Evolutionary conservation across 805 yeast species (phyloP), one percentile per base, ranked within the genome.

Genomic region (Yamadazyma philogaea): DNA sequence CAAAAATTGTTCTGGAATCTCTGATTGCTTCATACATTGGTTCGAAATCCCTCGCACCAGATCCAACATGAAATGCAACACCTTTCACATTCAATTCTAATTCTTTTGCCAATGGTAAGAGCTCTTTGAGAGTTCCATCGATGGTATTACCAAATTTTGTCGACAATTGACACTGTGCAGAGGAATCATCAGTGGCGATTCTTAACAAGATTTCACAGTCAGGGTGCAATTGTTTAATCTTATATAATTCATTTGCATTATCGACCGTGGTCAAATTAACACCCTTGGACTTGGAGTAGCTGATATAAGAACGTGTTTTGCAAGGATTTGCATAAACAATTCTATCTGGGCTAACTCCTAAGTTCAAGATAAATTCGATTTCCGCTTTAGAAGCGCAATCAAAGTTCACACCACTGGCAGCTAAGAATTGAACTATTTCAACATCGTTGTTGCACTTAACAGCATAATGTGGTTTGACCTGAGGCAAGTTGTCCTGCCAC

Each of bases 251-350:
- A 54, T 87, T 93, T 34, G 75, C 70, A 54, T 88, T 90, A 65
- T 91, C 99, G 59, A 88, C 89, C 1, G 97, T 91, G 56, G 96
- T 88, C 63, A 85, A 71, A 46, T 72, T 64, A 43, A 91, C 83
- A 11, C 71, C 66, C 20, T 60, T 52, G 15, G 66, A 61, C n/a
- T 69, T 58, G 2, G 97, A 93, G 57, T 72, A 82, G 51, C 93
- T 75, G 45, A 91, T 68, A 51, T 81, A 87, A 15, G 96, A 84
- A 38, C 79, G 76, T n/a, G 90, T 81, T 66, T 91, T 91, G 65
- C 96, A 87, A 10, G 99, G 96, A 56, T 91, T 88, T 12, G 98
- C 97, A 63, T 87, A 91, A 43, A 93, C 77, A 55, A 91, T 84
- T 49, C 85, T 72, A 10, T 71, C 60, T 7, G 95, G 77, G 48